These are phyloP conservation scores for Pestalotiopsis sp. DNA, from an alignment of 2,329 filamentous ascomycete genomes.

Conservation along the genomic window DNA sequence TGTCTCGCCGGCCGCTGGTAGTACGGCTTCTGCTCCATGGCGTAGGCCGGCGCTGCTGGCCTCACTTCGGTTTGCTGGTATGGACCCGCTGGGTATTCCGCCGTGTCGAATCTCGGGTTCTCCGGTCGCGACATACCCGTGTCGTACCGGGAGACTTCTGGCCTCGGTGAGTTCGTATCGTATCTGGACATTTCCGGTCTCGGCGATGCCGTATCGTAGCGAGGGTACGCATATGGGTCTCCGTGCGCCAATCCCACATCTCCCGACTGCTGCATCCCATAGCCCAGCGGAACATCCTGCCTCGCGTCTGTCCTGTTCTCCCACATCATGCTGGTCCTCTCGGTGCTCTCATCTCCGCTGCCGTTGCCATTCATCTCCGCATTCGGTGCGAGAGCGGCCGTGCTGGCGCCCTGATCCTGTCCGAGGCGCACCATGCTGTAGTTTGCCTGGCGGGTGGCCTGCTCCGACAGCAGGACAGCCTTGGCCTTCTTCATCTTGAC, in stretches of 20 bases:
- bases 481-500: constrained; percentile 38
- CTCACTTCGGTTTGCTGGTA: background rate
- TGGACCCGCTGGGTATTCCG: background rate
- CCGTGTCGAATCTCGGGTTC: background rate
- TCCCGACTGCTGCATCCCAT: background rate
- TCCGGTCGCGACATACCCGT: background rate
- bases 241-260: background rate
- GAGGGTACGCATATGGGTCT: background rate
- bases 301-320: background rate
- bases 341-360: background rate
- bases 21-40: constrained; percentile 11
- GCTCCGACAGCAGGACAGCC: constrained; percentile 36
- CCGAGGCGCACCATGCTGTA: constrained; percentile 3
- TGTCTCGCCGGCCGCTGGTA: constrained; percentile 2
- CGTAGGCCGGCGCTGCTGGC: background rate
- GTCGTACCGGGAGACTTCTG: background rate
- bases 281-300: background rate
- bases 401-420: background rate
- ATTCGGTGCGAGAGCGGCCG: background rate
- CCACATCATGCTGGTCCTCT: background rate
- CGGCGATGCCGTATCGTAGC: background rate
- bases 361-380: background rate
- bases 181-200: background rate
- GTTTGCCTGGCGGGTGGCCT: constrained; percentile 22
- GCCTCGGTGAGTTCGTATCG: background rate